Evolutionary conservation across 306 rosid species (phyloP), one percentile per base, ranked within the genome.

Genomic region (Delonix regia): DNA sequence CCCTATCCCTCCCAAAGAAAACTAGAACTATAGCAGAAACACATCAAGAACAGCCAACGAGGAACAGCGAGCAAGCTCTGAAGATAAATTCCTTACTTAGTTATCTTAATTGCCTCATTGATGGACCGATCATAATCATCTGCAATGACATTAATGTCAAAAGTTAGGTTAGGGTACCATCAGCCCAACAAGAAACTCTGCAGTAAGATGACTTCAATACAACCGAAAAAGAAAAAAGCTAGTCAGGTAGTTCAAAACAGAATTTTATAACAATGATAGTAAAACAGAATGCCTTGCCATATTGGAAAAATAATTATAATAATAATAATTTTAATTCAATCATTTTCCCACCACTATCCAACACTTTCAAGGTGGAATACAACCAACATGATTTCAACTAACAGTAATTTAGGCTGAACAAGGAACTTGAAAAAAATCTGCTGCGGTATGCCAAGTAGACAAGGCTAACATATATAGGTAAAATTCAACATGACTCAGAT

Each of bases 71-170:
- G 81, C 28, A 47, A 61, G 73, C 30, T 51, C 48, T 56, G 47
- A 60, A 62, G 47, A 79, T 33, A 53, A 71, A 51, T 75, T 68
- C 41, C 91, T 65, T 94, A 94, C 98, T 90, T 90, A 80, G 98
- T 94, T 79, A 92, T 88, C 89, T 94, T 89, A 87, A 94, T 94
- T 70, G 98, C 98, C 85, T 94, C 98, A 38, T 90, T 94, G 84
- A 94, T 94, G 53, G 98, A 94, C 61, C 94, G 88, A 78, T 94
- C 98, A 74, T 85, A 94, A 85, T 90, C 98, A 86, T 94, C 98
- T 94, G 91, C 86, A 92, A 86, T 73, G 51, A 55, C 61, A 84
- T 56, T 36, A 18, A 45, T 13, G 15, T 49, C 47, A 81, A 74
- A 61, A 55, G 55, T 82, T 65, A 75, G 66, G 75, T 66, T 51